Percentiles rank a stretch among this genome's conserved stretches.
These are phyloP conservation scores for Ophiostoma populinum DNA, from an alignment of 2,329 filamentous ascomycete species.

Conservation along the genomic window DNA sequence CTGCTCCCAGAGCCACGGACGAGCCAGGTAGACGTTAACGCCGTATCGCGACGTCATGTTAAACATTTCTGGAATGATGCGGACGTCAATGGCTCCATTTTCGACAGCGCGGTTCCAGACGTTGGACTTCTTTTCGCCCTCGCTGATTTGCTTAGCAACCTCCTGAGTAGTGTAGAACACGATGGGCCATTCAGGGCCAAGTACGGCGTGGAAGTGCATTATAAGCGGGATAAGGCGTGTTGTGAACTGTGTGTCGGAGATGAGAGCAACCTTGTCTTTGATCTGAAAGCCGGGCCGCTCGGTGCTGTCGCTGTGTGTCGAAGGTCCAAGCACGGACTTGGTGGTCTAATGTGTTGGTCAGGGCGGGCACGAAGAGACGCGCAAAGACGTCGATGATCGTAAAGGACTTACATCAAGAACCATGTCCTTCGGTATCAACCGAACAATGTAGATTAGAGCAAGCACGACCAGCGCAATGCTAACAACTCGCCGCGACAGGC, in stretches of 20 bases:
- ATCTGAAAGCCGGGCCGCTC: conserved; percentile 4
- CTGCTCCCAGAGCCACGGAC: conserved; percentile 21
- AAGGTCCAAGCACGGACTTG: conserved; percentile 2
- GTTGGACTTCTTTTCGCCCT: conserved; percentile 14
- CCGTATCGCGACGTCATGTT: conserved; percentile 18
- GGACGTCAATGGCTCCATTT: conserved; percentile 19
- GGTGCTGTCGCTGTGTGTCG: not conserved
- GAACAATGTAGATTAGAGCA: conserved; percentile 10
- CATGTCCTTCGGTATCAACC: conserved; percentile 8
- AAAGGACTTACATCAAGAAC: conserved; percentile 1
- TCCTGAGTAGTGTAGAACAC: conserved; percentile 24
- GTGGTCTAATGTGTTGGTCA: not conserved
- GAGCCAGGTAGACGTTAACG: conserved; percentile 21
- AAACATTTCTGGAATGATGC: conserved; percentile 19
- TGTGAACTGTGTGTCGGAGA: conserved; percentile 25
- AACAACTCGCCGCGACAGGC: conserved; percentile 9
- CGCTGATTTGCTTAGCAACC: conserved; percentile 3
- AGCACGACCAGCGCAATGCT: conserved; percentile 7
- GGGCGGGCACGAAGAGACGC: not conserved
- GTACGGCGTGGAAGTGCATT: conserved; percentile 17
- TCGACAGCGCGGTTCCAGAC: conserved; percentile 21
- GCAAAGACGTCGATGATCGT: too few species aligned
- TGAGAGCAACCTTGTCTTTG: conserved; percentile 12
- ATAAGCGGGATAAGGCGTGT: conserved; percentile 20
- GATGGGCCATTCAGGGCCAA: conserved; percentile 27